Percentiles rank a stretch among this genome's conserved stretches.
phyloP scores from a whole-genome alignment of 108 stramenopile species.

The Aurantiochytrium sp. region DNA sequence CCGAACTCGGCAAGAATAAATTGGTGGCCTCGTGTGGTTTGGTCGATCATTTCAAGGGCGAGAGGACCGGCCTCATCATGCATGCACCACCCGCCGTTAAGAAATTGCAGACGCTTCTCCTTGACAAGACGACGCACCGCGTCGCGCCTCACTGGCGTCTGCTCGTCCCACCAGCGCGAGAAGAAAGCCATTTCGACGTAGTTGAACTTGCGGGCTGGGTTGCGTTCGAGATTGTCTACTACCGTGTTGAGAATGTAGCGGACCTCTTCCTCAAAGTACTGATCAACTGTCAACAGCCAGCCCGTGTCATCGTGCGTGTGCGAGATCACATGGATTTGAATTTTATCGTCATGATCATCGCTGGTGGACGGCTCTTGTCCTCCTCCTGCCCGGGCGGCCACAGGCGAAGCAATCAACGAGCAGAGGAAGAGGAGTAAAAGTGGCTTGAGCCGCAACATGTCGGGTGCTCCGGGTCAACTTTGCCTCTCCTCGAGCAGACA shows the following conservation, averaged over 20 bases:
- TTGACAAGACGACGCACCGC: conserved; percentile 56
- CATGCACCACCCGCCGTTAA: conserved; percentile 97
- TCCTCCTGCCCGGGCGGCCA: no score
- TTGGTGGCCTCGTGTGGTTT: conserved; percentile 81
- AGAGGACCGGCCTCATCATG: conserved; percentile 88
- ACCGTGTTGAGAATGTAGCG: conserved; percentile 68
- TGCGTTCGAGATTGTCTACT: conserved; percentile 53
- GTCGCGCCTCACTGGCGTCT: conserved; percentile 40
- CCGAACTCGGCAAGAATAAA: conserved; percentile 73
- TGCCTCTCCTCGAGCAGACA: no score
- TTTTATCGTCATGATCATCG: not conserved
- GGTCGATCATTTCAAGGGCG: conserved; percentile 90
- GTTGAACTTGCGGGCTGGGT: conserved; percentile 75
- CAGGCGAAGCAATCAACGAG: no score
- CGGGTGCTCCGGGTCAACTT: no score
- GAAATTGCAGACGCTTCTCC: conserved; percentile 67
- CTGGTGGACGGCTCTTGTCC: no score
- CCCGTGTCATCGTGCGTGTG: conserved; percentile 6
- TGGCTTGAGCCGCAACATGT: no score
- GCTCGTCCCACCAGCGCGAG: conserved; percentile 79
- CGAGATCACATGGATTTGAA: not conserved
- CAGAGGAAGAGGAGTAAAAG: no score
- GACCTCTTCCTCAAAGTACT: conserved; percentile 79
- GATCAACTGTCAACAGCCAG: conserved; percentile 86
- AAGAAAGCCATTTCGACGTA: conserved; percentile 89